Conservation (phyloP, 345 rosid genomes). For the Boechera divaricarpa region DNA sequence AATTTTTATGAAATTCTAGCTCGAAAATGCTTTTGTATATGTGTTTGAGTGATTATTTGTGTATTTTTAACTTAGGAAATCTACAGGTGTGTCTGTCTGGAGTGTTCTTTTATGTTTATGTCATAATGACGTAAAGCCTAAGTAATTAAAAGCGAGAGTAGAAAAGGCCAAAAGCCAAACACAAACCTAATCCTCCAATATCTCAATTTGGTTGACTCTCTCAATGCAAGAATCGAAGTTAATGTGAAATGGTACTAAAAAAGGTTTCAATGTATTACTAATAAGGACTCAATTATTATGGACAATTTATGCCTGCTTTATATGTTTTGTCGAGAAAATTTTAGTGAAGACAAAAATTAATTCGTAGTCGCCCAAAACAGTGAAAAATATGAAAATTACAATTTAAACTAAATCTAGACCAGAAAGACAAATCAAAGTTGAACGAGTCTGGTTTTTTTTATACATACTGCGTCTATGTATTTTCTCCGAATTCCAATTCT, state of each 20-base stretch:
- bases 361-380: neutral
- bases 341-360: neutral
- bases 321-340: neutral
- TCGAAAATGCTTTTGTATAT: neutral
- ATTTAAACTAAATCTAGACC: neutral
- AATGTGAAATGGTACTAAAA: conserved; percentile 23
- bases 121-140: conserved; percentile 38
- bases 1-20: neutral
- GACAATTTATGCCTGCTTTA: neutral
- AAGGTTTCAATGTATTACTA: too few species aligned
- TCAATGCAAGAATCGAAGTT: neutral
- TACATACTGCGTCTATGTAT: neutral
- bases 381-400: neutral
- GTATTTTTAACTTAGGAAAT: neutral
- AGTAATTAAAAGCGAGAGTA: conserved; percentile 19
- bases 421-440: conserved; percentile 10
- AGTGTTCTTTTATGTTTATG: conserved; percentile 21
- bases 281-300: conserved; percentile 10
- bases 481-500: neutral
- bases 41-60: neutral
- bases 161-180: conserved; percentile 40
- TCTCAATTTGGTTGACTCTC: conserved; percentile 36
- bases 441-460: conserved; percentile 11
- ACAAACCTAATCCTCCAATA: conserved; percentile 49
- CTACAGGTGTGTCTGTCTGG: neutral